Evolutionary conservation across 345 rosid species (phyloP).

Genomic region (Trapa bicornis): DNA sequence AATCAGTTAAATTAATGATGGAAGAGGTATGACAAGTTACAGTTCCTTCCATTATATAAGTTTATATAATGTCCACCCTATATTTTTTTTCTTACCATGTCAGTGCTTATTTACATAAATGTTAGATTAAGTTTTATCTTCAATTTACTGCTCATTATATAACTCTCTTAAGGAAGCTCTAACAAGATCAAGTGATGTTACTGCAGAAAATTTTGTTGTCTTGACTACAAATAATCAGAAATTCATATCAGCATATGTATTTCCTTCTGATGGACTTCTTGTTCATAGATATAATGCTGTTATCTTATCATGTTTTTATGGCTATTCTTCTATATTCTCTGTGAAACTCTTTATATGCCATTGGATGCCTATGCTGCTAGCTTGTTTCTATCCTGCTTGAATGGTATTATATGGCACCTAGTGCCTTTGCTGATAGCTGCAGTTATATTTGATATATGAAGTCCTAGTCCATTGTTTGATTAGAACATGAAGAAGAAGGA

Average conservation of each 20-base stretch:
- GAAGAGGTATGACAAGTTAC: conserved; percentile 44
- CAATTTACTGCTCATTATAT: too few species aligned
- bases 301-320: neutral
- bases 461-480: neutral
- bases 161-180: neutral
- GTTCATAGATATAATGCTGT: neutral
- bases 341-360: neutral
- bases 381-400: neutral
- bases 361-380: neutral
- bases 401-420: neutral
- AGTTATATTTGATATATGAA: neutral
- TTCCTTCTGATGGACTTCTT: neutral
- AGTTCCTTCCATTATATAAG: neutral
- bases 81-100: too few species aligned
- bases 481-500: neutral
- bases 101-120: too few species aligned
- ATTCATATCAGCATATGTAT: neutral
- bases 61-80: neutral
- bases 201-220: neutral
- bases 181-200: neutral
- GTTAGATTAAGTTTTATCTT: too few species aligned
- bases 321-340: neutral
- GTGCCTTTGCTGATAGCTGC: neutral
- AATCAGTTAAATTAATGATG: conserved; percentile 85
- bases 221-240: neutral